Evolutionary conservation across 164 flowering plant genomes (phyloP), one percentile per base, ranked within the genome.

Genomic region (Magnolia sinica): DNA sequence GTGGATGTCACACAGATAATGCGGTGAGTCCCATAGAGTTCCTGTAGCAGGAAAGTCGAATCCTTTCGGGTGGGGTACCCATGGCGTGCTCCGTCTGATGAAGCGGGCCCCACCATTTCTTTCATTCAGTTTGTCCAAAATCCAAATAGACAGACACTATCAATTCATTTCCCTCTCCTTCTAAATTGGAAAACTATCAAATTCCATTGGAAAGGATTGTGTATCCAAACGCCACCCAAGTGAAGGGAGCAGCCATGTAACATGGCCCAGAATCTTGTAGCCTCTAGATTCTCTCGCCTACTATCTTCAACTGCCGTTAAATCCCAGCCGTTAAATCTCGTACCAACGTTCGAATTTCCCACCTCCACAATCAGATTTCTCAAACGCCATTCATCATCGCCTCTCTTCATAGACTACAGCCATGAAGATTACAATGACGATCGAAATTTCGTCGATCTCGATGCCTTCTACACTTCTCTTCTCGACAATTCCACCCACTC

Each of bases 401-500:
- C 80, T 22, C 76, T 81, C 64, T 65, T 22, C 68, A 29, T 75
- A 14, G 76, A 81, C 52, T 19, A 68, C 73, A 52, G 51, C 69
- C 2, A 27, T 19, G 49, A 67, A 23, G 77, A 68, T 66, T 73
- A 76, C n/a, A 79, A 78, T 14, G 13, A 63, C 78, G 29, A 49
- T 24, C 29, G n/a, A 52, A 31, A 55, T 24, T 29, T 66, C 74
- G 59, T 79, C 23, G 73, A 86, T 72, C 58, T 76, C 11, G 83
- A 85, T 67, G 52, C 76, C 0, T 87, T 72, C 66, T 80, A 27
- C 70, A 71, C 81, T 29, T 77, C 81, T 68, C 81, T 86, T 1
- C 24, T 86, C 1, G 81, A 80, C 31, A 68, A 71, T 13, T 82
- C 78, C 20, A 68, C 74, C 76, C 64, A 69, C 31, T 55, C 76